A percentile compares a stretch with the other conserved stretches of the same genome.
These are phyloP conservation scores for Salix arbutifolia DNA, from an alignment of 345 rosid genomes.

Conservation along the genomic window DNA sequence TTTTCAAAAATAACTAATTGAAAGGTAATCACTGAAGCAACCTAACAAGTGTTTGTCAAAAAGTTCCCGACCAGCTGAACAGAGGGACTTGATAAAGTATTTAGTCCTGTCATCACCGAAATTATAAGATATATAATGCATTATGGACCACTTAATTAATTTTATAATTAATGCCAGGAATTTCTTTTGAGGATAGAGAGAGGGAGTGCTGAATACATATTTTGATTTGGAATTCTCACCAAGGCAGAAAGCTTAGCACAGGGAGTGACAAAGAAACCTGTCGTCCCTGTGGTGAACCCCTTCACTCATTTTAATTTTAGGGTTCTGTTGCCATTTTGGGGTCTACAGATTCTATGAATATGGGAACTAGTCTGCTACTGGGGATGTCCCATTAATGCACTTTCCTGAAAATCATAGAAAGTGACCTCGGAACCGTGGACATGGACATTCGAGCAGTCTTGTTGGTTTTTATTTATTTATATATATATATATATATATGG, in stretches of 20 bases:
- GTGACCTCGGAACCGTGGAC: too few relatives aligned
- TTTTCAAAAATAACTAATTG: too few relatives aligned
- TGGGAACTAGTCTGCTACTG: too few relatives aligned
- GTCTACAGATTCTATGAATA: too few relatives aligned
- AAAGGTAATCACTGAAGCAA: background rate
- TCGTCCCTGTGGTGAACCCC: too few relatives aligned
- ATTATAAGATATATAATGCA: background rate
- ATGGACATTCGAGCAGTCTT: too few relatives aligned
- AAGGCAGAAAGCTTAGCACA: conserved; percentile 7
- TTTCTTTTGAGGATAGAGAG: background rate
- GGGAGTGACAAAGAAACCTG: background rate
- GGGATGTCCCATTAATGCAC: too few relatives aligned
- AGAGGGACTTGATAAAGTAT: conserved; percentile 1
- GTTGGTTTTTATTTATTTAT: too few relatives aligned
- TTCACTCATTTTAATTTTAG: too few relatives aligned
- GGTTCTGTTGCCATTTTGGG: too few relatives aligned
- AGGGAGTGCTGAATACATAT: background rate
- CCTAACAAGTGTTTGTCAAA: background rate
- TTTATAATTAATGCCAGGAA: background rate
- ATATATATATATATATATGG: background rate
- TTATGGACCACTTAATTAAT: conserved; percentile 1
- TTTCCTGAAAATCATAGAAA: too few relatives aligned
- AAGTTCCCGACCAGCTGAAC: conserved; percentile 4
- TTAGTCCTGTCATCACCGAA: background rate
- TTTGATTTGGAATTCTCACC: background rate